Conservation (phyloP, 1,139 yeast genomes). For the Kluyveromyces marxianus region DNA sequence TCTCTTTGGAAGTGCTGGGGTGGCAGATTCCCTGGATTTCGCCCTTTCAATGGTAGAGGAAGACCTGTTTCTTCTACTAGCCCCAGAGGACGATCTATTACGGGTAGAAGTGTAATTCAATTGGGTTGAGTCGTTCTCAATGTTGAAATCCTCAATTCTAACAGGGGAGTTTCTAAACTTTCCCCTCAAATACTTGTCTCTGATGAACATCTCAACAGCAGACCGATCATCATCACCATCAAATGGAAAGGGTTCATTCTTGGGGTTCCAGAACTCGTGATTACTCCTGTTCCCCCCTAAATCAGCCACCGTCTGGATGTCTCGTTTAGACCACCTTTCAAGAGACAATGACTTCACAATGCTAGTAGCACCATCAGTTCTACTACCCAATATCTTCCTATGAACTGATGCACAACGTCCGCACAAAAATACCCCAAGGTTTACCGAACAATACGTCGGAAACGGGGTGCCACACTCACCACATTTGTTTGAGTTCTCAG, state of each 20-base stretch:
- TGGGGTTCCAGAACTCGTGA: constrained; percentile 34
- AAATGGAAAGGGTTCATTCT: constrained; percentile 57
- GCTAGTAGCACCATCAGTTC: constrained; percentile 30
- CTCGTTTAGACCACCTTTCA: constrained; percentile 56
- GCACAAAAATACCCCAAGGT: constrained; percentile 56
- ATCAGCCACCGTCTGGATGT: constrained; percentile 22
- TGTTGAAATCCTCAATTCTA: constrained; percentile 18
- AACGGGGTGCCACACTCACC: constrained; percentile 62
- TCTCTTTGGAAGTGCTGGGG: constrained; percentile 19
- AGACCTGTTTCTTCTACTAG: not conserved
- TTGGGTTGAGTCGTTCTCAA: constrained; percentile 6
- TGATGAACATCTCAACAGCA: constrained; percentile 44
- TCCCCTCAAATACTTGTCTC: constrained; percentile 51
- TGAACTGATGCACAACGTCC: constrained; percentile 68
- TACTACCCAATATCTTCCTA: constrained; percentile 28
- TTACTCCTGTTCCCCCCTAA: constrained; percentile 31
- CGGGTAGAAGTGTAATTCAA: not conserved
- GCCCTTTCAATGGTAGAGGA: not conserved
- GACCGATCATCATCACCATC: constrained; percentile 40
- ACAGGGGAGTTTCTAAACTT: constrained; percentile 39
- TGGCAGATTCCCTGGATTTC: constrained; percentile 13
- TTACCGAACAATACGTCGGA: constrained; percentile 40
- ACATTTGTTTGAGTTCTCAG: constrained; percentile 49
- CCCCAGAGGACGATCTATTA: not conserved
- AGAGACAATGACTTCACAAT: constrained; percentile 47